Conservation (phyloP, 768 basidiomycete genomes). For the Calocera cornea region DNA sequence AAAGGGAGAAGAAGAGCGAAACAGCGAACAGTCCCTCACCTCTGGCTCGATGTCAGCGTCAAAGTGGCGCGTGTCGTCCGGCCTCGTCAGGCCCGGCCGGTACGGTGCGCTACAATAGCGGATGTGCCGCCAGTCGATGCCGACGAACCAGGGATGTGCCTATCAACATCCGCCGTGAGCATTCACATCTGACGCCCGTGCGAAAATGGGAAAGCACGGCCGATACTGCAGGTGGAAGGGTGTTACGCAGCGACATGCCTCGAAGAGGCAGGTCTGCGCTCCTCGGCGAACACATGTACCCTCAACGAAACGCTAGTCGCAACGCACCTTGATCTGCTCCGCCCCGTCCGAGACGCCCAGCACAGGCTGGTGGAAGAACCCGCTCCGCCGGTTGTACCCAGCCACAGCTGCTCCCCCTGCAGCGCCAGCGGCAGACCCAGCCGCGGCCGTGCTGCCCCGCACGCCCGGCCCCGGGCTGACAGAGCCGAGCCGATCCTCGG, state of each 20-base stretch:
- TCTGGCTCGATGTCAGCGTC: constrained; percentile 87
- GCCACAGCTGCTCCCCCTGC: too few species aligned
- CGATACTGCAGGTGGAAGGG: too few species aligned
- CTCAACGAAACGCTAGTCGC: too few species aligned
- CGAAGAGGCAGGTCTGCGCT: background rate
- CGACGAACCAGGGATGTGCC: constrained; percentile 82
- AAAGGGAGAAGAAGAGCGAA: constrained; percentile 3
- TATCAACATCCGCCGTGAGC: constrained; percentile 19
- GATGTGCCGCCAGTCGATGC: constrained; percentile 80
- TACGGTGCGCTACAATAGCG: constrained; percentile 78
- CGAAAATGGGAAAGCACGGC: too few species aligned
- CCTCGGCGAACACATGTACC: background rate
- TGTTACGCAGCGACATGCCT: too few species aligned
- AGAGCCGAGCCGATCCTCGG: constrained; percentile 86
- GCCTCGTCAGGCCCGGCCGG: constrained; percentile 64
- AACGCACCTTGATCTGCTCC: constrained; percentile 79
- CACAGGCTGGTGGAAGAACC: constrained; percentile 41
- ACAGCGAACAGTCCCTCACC: constrained; percentile 37
- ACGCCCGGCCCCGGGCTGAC: constrained; percentile 47
- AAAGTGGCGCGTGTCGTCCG: constrained; percentile 88
- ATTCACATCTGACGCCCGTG: background rate
- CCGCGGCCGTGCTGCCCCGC: background rate
- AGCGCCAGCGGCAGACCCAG: too few species aligned
- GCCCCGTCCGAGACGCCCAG: constrained; percentile 60
- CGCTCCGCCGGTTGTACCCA: constrained; percentile 35